Percentiles rank a stretch among this genome's conserved stretches.
These are phyloP conservation scores for Aspergillus sp. DNA, from an alignment of 2,329 filamentous ascomycete genomes.

Conservation along the genomic window DNA sequence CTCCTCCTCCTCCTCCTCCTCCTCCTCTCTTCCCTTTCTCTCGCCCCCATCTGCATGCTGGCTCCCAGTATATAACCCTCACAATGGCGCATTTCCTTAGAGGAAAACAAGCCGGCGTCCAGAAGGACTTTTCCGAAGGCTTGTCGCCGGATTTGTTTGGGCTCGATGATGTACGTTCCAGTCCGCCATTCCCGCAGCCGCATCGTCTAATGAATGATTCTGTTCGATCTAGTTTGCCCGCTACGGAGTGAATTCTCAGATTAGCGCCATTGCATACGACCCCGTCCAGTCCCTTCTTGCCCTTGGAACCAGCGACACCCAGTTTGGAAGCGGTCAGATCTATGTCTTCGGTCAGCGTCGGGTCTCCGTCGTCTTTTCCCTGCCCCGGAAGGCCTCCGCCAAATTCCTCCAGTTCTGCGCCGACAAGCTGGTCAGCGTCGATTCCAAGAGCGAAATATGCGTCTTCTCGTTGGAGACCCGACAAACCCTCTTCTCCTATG, in stretches of 20 bases:
- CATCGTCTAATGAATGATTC: neutral
- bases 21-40: neutral
- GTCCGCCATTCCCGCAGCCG: constrained; percentile 10
- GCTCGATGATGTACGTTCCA: constrained; percentile 67
- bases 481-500: constrained; percentile 64
- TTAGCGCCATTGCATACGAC: constrained; percentile 82
- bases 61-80: neutral
- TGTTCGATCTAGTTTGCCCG: constrained; percentile 54
- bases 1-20: neutral
- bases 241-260: constrained; percentile 75
- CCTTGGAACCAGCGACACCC: constrained; percentile 82
- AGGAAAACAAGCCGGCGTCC: constrained; percentile 89
- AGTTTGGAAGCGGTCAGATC: constrained; percentile 81
- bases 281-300: constrained; percentile 91
- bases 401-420: constrained; percentile 78
- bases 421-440: constrained; percentile 79
- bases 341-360: constrained; percentile 83
- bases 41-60: no score
- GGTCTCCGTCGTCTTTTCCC: constrained; percentile 70
- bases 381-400: constrained; percentile 71
- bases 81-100: constrained; percentile 83
- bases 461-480: constrained; percentile 78
- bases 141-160: constrained; percentile 75
- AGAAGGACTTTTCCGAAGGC: constrained; percentile 82
- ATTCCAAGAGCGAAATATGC: constrained; percentile 79